Conservation (phyloP, 768 basidiomycete genomes). For the Boletus speciosus region DNA sequence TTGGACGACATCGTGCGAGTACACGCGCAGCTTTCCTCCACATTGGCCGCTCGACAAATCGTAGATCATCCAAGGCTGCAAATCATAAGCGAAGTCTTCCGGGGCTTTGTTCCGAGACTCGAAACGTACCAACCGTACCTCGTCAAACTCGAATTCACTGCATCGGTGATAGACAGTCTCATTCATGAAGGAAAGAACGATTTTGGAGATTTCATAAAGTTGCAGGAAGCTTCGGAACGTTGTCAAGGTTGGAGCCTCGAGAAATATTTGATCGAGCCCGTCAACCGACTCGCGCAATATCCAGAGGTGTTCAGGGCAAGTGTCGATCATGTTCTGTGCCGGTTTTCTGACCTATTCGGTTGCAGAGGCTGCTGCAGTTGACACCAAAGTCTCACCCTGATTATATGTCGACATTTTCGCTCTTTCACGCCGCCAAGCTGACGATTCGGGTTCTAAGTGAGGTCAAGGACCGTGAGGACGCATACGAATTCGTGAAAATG, state of each 20-base stretch:
- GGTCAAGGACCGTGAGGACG: slow-evolving; percentile 83
- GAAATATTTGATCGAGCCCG: slow-evolving; percentile 70
- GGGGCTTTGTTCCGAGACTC: slow-evolving; percentile 58
- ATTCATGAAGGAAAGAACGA: slow-evolving; percentile 53
- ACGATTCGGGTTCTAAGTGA: slow-evolving; percentile 78
- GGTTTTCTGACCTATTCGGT: slow-evolving; percentile 4
- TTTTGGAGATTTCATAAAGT: slow-evolving; percentile 79
- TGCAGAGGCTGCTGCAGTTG: slow-evolving; percentile 62
- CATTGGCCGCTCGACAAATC: slow-evolving; percentile 42
- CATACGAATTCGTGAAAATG: slow-evolving; percentile 70
- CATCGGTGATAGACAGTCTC: slow-evolving; percentile 48
- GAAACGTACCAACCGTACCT: slow-evolving; percentile 89
- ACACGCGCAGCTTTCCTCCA: slow-evolving; percentile 59
- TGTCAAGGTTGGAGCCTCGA: slow-evolving; percentile 64
- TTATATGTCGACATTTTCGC: slow-evolving; percentile 62
- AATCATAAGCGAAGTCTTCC: slow-evolving; percentile 55
- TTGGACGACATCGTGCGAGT: slow-evolving; percentile 82
- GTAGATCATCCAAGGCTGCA: slow-evolving; percentile 44
- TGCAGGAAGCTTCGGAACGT: slow-evolving; percentile 55
- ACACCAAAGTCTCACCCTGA: slow-evolving; percentile 72
- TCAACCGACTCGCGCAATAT: slow-evolving; percentile 67
- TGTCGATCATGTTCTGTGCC: slow-evolving; percentile 1
- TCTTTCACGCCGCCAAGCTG: slow-evolving; percentile 63
- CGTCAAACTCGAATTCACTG: slow-evolving; percentile 62
- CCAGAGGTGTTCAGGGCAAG: slow-evolving; percentile 72